Conservation (phyloP, 208 protist species). For the Trypanosoma theileri region DNA sequence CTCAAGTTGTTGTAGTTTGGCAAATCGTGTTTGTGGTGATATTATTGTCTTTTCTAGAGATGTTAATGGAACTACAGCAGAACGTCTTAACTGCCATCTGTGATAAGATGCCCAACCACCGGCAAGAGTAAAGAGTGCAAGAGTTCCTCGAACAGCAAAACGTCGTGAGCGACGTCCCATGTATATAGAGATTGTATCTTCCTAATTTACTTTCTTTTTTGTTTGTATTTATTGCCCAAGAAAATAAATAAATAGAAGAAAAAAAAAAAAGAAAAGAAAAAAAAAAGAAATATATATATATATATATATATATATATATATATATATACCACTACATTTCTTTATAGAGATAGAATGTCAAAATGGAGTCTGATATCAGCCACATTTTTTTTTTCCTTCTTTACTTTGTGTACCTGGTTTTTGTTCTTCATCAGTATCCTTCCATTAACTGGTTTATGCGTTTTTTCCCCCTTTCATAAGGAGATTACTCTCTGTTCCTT, state of each 20-base stretch:
- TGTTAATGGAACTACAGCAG: constrained; percentile 16
- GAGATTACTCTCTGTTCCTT: not conserved
- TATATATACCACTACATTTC: no score
- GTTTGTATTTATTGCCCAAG: not conserved
- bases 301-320: no score
- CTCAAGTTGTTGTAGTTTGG: constrained; percentile 29
- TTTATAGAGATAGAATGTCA: no score
- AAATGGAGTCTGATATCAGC: no score
- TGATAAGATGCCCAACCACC: constrained; percentile 27
- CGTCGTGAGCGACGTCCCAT: constrained; percentile 52
- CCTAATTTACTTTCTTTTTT: not conserved
- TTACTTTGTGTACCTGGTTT: no score
- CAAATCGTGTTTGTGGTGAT: constrained; percentile 13
- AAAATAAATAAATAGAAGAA: not conserved
- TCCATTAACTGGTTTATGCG: no score
- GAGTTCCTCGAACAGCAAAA: constrained; percentile 37
- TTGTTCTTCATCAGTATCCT: no score
- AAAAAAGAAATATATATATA: not conserved
- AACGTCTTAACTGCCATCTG: constrained; percentile 57
- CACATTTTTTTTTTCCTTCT: no score
- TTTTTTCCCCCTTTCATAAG: no score
- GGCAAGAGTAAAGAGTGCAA: constrained; percentile 10
- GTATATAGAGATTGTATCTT: not conserved
- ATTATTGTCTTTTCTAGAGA: not conserved
- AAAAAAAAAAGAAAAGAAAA: not conserved